A percentile compares a stretch with the other conserved stretches of the same genome.
Evolutionary conservation across 345 rosid species (phyloP).

Genomic region (Populus nigra): DNA sequence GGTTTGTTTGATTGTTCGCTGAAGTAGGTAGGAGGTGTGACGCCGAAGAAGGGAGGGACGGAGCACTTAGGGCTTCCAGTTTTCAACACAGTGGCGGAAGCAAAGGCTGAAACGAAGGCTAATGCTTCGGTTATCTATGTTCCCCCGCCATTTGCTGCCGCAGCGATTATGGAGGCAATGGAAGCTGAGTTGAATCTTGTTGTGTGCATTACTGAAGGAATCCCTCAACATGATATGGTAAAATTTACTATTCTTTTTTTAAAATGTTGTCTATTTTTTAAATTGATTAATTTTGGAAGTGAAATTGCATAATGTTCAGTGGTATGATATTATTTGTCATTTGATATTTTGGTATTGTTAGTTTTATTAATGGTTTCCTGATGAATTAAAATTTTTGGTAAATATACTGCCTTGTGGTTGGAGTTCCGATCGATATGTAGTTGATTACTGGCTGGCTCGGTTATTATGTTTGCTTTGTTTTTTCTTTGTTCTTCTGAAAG

Average conservation of each 20-base stretch:
- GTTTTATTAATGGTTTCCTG: background rate
- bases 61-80: conserved; percentile 96
- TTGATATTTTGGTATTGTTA: background rate
- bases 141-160: conserved; percentile 97
- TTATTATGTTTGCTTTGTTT: background rate
- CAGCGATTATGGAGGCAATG: conserved; percentile 93
- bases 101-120: conserved; percentile 88
- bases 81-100: conserved; percentile 89
- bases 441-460: background rate
- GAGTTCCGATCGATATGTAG: background rate
- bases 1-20: background rate
- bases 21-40: conserved; percentile 87
- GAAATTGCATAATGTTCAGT: background rate
- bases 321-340: background rate
- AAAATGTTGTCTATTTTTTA: too few species aligned
- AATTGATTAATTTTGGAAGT: background rate
- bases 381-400: background rate
- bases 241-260: background rate
- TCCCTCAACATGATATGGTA: conserved; percentile 99
- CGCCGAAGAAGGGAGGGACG: conserved; percentile 97
- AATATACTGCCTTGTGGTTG: background rate
- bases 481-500: background rate
- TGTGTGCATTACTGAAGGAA: conserved; percentile 94
- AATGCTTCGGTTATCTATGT: conserved; percentile 95
- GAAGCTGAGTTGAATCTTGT: conserved; percentile 87